Conservation (phyloP, 176 grass and related monocot species). For the Chrysopogon serrulatus region DNA sequence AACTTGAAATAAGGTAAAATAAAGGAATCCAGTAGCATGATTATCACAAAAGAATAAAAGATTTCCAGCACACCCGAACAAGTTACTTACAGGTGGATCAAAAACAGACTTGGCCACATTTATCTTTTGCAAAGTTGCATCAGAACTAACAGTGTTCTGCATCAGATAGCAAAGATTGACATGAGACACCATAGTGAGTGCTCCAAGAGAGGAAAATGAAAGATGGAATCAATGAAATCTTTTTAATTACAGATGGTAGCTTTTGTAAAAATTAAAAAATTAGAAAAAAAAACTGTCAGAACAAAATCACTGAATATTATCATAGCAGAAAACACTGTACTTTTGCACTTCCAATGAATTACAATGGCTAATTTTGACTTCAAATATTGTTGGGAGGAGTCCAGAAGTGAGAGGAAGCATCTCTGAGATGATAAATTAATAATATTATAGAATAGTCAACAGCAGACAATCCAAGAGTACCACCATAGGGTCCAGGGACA, state of each 20-base stretch:
- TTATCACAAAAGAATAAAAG: neutral
- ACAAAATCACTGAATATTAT: neutral
- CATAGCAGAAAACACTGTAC: neutral
- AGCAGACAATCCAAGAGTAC: neutral
- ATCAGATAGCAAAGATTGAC: conserved; percentile 15
- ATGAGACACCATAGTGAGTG: neutral
- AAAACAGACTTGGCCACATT: conserved; percentile 58
- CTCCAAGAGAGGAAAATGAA: neutral
- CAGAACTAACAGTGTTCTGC: conserved; percentile 77
- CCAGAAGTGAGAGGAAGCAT: neutral
- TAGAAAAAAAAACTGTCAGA: no score
- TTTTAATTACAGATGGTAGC: neutral
- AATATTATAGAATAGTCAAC: neutral
- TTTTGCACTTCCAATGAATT: neutral
- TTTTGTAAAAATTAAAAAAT: neutral
- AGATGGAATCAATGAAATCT: neutral
- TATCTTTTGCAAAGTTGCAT: conserved; percentile 56
- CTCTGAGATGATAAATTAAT: neutral
- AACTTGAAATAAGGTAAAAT: neutral
- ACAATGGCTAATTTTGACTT: neutral
- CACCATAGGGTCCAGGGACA: neutral
- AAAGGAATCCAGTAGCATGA: neutral
- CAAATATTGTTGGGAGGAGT: neutral
- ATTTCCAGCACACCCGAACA: neutral
- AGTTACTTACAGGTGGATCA: conserved; percentile 61